Base-by-base conservation (phyloP, 2,329 filamentous ascomycete species). In the Trichoderma koningii region DNA sequence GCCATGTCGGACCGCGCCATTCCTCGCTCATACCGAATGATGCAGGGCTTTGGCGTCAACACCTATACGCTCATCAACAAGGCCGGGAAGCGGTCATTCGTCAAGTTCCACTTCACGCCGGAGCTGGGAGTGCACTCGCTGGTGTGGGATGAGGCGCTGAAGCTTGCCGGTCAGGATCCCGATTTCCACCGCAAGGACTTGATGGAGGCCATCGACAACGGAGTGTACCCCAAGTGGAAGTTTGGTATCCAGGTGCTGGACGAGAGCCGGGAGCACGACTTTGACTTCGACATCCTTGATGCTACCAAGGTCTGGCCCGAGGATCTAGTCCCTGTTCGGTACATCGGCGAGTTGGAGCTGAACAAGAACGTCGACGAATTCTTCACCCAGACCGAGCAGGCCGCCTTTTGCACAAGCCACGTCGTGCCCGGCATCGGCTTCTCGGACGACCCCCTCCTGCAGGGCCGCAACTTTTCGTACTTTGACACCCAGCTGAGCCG, bases 251-350 rank as follows among this genome's bases (percentile, higher is more conserved):
- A 96, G 72, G 82, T 88, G 3, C 84, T 95, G 23, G 85, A 89
- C 0, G 91, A 94, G 68, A 82, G 82, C 9, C 83, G 87, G 55
- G 85, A 91, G 73, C 82, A 94, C 67, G 85, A 91, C 17, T 96
- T 94, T 67, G 91, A 94, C 7, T 94, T 95, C 67, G 92, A 95
- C 71, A 89, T 94, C 34, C 84, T 96, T 1, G 92, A 96, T 69
- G 88, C 91, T 0, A 96, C 92, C 44, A 95, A 96, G 78, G 76
- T 94, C 28, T 95, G 91, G 91, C 92, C 91, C 0, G 90, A 95
- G 73, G 89, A 94, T 14, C 77, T 87, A 0, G 80, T 93, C 0
- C 91, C 91, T 0, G 82, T 94, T 21, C 84, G 89, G 7, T 91
- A 92, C 72, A 90, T 96, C 64, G 92, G 91, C 45, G 86, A 93